Evolutionary conservation across 163 green algal genomes (phyloP), one percentile per base, ranked within the genome.

Genomic region (Smithsoniella earleae): DNA sequence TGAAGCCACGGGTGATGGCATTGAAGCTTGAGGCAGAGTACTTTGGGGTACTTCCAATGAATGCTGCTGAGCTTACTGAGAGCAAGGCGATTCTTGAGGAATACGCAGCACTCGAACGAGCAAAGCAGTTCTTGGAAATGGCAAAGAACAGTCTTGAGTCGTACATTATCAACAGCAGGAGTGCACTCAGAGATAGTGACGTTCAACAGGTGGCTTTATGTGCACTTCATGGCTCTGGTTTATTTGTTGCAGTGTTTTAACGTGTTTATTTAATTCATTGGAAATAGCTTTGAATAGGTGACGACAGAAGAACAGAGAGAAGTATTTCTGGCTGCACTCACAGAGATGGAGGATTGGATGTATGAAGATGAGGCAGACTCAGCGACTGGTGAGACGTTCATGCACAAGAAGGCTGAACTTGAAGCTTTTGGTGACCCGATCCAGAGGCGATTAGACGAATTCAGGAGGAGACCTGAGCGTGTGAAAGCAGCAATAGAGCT

Each of bases 311-410:
- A 88, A 66, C 76, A 90, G 83, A 85, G 91, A 16, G 65, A 85
- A 5, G 45, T 73, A 4, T 90, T 97, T 72, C 43, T 58, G 2
- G 65, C 46, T 16, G 46, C 80, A 66, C 84, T 97, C 18, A 87
- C 46, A 44, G 85, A 88, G 2, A 85, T 82, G 2, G 94, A 99
- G 84, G 94, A 99, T 75, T 99, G 94, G 94, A 81, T 99, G 76
- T 99, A 98, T 75, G 83, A 81, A 34, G 91, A 96, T 46, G 89
- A 90, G 36, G 66, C 79, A 3, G 87, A 88, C 31, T 45, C 31
- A 36, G 58, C 58, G 16, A 75, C 54, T 0, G 82, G 85, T 2
- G 63, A 40, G 0, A 87, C 81, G 34, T 90, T 88, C 65, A 74
- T 40, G 22, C 63, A 66, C 40, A 81, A 81, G 49, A 31, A 69